phyloP scores from a whole-genome alignment of 2,329 filamentous ascomycete species.

The Penicillium sp. region DNA sequence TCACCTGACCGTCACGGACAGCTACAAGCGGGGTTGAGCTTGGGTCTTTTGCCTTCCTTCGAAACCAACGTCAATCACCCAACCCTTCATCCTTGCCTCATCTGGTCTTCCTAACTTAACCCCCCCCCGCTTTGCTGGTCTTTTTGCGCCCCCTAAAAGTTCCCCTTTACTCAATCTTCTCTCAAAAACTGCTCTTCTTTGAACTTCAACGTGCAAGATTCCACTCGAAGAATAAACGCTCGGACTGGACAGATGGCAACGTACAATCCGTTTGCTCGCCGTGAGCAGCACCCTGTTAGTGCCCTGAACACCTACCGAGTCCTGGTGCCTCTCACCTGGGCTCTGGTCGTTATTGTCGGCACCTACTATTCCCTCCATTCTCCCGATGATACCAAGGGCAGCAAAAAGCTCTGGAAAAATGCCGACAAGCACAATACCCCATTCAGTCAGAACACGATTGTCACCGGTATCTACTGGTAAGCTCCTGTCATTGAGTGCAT shows the following conservation, averaged over 20 bases:
- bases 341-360: slow-evolving; percentile 63
- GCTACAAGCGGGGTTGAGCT: too few relatives aligned
- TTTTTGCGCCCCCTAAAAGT: not conserved
- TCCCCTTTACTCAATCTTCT: not conserved
- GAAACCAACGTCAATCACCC: not conserved
- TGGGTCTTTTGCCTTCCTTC: not conserved
- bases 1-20: too few relatives aligned
- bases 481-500: slow-evolving; percentile 6
- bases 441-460: slow-evolving; percentile 64
- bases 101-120: not conserved
- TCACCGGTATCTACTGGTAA: slow-evolving; percentile 70
- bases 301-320: slow-evolving; percentile 69
- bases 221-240: not conserved
- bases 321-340: slow-evolving; percentile 67
- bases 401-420: slow-evolving; percentile 67
- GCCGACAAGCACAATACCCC: slow-evolving; percentile 62
- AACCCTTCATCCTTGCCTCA: too few relatives aligned
- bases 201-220: too few relatives aligned
- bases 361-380: slow-evolving; percentile 66
- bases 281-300: slow-evolving; percentile 57
- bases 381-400: slow-evolving; percentile 57
- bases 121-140: not conserved
- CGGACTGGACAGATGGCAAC: slow-evolving; percentile 9
- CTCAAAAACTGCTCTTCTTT: too few relatives aligned
- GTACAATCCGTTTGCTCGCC: slow-evolving; percentile 68